Conservation (phyloP, 2,329 filamentous ascomycete species). For the Simplicillium aogashimaense region DNA sequence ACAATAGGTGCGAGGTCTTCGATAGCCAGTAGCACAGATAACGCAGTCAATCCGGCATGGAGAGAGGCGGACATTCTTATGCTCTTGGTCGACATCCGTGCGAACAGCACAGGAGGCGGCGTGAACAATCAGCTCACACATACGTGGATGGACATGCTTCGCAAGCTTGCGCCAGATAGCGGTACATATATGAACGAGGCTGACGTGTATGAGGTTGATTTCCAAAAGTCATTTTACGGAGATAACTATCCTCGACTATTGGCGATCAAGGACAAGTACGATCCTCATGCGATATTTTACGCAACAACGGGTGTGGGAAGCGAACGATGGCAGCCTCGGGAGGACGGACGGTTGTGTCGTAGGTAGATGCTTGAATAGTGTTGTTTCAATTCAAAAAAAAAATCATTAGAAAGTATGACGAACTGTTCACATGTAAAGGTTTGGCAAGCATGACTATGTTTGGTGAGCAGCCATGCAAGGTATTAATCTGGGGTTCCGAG, state of each 20-base stretch:
- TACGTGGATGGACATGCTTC: conserved; percentile 12
- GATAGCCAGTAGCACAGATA: conserved; percentile 7
- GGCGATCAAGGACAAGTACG: conserved; percentile 36
- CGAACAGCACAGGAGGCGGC: conserved; percentile 4
- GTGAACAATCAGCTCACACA: conserved; percentile 11
- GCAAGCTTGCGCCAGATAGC: conserved; percentile 19
- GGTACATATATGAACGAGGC: conserved; percentile 43
- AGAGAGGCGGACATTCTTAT: conserved; percentile 22
- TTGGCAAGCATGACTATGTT: too few species aligned
- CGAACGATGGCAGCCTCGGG: conserved; percentile 33
- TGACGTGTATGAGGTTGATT: conserved; percentile 36
- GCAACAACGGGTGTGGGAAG: conserved; percentile 39
- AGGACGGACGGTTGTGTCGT: conserved; percentile 13
- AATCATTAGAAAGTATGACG: too few species aligned
- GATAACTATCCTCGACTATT: conserved; percentile 29
- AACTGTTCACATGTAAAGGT: too few species aligned
- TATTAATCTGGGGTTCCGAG: too few species aligned
- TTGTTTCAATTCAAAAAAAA: too few species aligned
- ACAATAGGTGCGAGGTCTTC: neutral
- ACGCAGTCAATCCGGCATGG: conserved; percentile 33
- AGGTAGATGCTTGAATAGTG: too few species aligned
- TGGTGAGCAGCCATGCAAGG: too few species aligned
- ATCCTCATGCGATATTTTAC: conserved; percentile 35
- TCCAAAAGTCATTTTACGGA: conserved; percentile 35
- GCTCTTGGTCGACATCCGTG: neutral